phyloP scores from a whole-genome alignment of 257 asterid species.

The Asclepias syriaca region DNA sequence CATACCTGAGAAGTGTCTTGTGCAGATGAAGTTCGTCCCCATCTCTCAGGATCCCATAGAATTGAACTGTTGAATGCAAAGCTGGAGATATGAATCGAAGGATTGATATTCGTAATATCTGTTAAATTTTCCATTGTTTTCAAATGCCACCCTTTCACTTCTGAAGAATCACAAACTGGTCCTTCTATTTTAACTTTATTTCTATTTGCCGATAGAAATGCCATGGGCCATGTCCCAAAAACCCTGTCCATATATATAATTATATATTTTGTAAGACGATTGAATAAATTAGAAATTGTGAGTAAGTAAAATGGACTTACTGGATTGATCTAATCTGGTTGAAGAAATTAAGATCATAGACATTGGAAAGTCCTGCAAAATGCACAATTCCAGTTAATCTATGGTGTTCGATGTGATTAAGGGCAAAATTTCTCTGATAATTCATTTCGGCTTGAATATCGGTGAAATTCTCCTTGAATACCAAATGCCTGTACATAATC shows the following conservation, averaged over 20 bases:
- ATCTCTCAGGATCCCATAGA: constrained; percentile 97
- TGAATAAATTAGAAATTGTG: not conserved
- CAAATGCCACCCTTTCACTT: constrained; percentile 90
- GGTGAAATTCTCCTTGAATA: constrained; percentile 75
- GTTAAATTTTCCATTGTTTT: constrained; percentile 49
- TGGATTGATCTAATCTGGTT: constrained; percentile 64
- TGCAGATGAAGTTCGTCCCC: constrained; percentile 81
- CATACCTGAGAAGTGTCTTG: constrained; percentile 75
- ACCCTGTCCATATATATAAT: constrained; percentile 36
- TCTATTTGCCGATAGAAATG: constrained; percentile 52
- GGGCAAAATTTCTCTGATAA: constrained; percentile 75
- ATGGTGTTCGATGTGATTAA: constrained; percentile 87
- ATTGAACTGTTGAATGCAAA: constrained; percentile 90
- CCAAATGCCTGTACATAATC: constrained; percentile 83
- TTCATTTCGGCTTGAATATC: constrained; percentile 57
- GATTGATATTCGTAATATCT: constrained; percentile 13
- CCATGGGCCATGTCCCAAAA: constrained; percentile 87
- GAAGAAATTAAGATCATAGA: constrained; percentile 78
- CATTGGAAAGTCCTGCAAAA: constrained; percentile 73
- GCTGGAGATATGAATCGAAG: constrained; percentile 63
- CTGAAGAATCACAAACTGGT: constrained; percentile 67
- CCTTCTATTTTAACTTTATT: constrained; percentile 61
- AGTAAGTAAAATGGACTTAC: constrained; percentile 37
- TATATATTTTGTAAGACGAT: not conserved
- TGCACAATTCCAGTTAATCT: constrained; percentile 81